These are phyloP conservation scores for Eurotiales sp. DNA, from an alignment of 2,329 filamentous ascomycete species.

Conservation along the genomic window DNA sequence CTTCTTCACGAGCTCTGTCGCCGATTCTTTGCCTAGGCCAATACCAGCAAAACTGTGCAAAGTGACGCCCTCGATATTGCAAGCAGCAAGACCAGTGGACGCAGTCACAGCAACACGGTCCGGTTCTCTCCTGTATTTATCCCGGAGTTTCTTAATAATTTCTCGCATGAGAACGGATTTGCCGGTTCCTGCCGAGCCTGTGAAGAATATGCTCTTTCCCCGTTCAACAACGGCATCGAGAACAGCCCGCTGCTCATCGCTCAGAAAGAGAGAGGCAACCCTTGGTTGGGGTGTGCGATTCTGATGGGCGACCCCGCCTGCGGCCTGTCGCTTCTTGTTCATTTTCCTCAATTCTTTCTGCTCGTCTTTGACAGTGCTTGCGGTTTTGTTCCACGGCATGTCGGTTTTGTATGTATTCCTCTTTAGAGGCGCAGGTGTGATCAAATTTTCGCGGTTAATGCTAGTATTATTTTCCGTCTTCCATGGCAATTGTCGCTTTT, in stretches of 20 bases:
- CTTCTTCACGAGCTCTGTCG: constrained; percentile 77
- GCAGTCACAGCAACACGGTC: constrained; percentile 90
- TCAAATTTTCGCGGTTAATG: constrained; percentile 22
- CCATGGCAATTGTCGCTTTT: constrained; percentile 65
- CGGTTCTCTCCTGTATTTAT: constrained; percentile 70
- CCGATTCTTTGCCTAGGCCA: constrained; percentile 86
- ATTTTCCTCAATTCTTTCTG: constrained; percentile 68
- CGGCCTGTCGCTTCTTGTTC: constrained; percentile 49
- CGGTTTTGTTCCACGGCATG: constrained; percentile 68
- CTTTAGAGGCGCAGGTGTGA: constrained; percentile 45
- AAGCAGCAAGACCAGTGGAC: constrained; percentile 91
- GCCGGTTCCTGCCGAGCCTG: constrained; percentile 90
- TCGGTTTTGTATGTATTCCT: constrained; percentile 40
- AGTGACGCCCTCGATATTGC: constrained; percentile 93
- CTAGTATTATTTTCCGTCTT: constrained; percentile 30
- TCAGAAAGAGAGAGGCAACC: constrained; percentile 65
- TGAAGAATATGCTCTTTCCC: constrained; percentile 92
- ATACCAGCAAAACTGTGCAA: constrained; percentile 96
- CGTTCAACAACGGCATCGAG: constrained; percentile 76
- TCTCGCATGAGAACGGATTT: constrained; percentile 94
- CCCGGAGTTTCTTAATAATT: constrained; percentile 76
- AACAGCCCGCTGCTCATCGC: constrained; percentile 80
- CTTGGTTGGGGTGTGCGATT: constrained; percentile 31
- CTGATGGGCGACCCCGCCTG: constrained; percentile 39
- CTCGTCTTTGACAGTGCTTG: constrained; percentile 71